Conservation (phyloP, 257 asterid genomes). For the Asclepias syriaca region DNA sequence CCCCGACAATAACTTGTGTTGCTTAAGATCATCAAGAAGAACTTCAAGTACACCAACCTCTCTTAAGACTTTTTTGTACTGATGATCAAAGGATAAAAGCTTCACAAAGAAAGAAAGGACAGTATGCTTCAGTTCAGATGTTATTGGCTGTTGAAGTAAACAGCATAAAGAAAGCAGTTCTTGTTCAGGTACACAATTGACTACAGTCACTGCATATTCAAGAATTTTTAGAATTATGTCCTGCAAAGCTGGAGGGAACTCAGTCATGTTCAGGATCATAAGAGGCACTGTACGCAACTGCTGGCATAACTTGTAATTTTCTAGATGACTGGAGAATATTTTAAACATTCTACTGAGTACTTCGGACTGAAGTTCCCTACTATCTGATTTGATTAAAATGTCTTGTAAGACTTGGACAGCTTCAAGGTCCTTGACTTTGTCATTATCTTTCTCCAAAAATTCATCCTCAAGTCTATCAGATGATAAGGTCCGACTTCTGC, state of each 20-base stretch:
- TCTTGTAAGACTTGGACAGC: slow-evolving; percentile 97
- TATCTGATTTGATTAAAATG: slow-evolving; percentile 87
- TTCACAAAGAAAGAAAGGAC: slow-evolving; percentile 88
- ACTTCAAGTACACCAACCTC: slow-evolving; percentile 98
- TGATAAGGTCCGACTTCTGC: slow-evolving; percentile 68
- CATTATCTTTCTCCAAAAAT: slow-evolving; percentile 77
- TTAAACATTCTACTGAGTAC: slow-evolving; percentile 88
- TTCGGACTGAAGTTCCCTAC: slow-evolving; percentile 84
- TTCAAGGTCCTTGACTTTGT: slow-evolving; percentile 87
- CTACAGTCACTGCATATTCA: slow-evolving; percentile 94
- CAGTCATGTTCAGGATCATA: slow-evolving; percentile 94
- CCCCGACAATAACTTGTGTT: slow-evolving; percentile 69
- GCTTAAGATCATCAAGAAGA: slow-evolving; percentile 91
- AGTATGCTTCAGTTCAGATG: slow-evolving; percentile 72
- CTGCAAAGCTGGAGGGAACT: slow-evolving; percentile 74
- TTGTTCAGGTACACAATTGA: slow-evolving; percentile 93
- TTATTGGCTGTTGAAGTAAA: slow-evolving; percentile 85
- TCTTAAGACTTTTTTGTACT: slow-evolving; percentile 87
- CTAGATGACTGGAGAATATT: slow-evolving; percentile 93
- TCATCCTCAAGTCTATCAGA: slow-evolving; percentile 71
- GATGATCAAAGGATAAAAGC: slow-evolving; percentile 93
- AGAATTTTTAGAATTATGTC: slow-evolving; percentile 96
- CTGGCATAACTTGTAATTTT: slow-evolving; percentile 89
- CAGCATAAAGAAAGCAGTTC: slow-evolving; percentile 97
- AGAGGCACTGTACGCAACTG: slow-evolving; percentile 93